Base-by-base conservation (phyloP, 805 yeast species). In the Kodamaea lidongshanica region DNA sequence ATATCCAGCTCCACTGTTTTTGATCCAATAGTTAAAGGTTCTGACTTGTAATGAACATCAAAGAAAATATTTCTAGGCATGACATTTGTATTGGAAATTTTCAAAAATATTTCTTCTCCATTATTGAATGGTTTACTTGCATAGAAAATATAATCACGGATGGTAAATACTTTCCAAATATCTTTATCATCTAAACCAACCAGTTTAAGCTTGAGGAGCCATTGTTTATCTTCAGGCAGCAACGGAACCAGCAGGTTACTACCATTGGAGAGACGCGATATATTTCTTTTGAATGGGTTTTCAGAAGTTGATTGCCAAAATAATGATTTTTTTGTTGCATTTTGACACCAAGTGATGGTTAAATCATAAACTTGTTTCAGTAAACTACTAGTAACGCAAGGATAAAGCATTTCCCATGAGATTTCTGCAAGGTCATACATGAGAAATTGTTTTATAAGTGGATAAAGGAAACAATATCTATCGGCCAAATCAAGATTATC, bases 391-490 rank as follows among this genome's bases (percentile, higher is more conserved):
- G 79, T 77, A 27, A 80, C 66, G 41, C 83, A 74, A 4, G 83
- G 74, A 35, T 77, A 73, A 23, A 89, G 54, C 2, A 75, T 65
- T 10, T 77, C 72, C 74, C 87, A 77, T 1, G 69, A 56, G 41
- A 84, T 76, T 23, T 71, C 79, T 1, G 77, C 61, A 1, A 88
- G 69, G 42, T 89, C 96, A 48, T 85, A 79, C 19, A 74, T 75
- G 46, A 92, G 70, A 46, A 70, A 86, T 1, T 85, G 79, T 37
- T 84, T 67, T 7, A 92, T 69, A 19, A 84, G 65, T 0, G 96
- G 97, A 37, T 84, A 80, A 5, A 88, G 57, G 50, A 86, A 68
- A 46, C 97, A 89, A 43, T 80, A 85, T 7, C 74, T 58, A 42
- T 92, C 96, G 0, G 96, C 92, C 13, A 75, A 65, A 8, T 80